phyloP scores from a whole-genome alignment of 2,329 filamentous ascomycete genomes.

The Fusarium fujikuroi region DNA sequence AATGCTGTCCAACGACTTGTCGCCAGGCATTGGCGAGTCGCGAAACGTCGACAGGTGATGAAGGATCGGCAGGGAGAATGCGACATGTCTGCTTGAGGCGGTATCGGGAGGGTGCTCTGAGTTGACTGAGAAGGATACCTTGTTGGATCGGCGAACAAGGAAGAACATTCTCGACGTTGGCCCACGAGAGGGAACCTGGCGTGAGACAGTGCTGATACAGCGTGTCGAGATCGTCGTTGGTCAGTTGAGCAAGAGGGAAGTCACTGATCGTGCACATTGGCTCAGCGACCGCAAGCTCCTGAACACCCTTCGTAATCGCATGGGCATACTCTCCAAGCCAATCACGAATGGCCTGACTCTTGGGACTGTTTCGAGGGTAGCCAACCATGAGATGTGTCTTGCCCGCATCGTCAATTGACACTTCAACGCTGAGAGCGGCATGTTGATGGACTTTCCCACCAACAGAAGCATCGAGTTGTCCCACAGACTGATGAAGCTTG shows the following conservation, averaged over 20 bases:
- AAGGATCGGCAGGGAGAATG: not conserved
- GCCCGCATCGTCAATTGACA: not conserved
- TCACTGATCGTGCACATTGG: not conserved
- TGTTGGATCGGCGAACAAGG: not conserved
- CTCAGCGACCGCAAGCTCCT: not conserved
- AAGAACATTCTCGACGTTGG: not conserved
- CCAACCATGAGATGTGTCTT: not conserved
- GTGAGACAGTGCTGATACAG: not conserved
- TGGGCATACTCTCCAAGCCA: not conserved
- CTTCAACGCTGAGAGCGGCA: not conserved
- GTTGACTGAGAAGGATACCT: not conserved
- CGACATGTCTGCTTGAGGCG: not conserved
- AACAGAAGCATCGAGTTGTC: not conserved
- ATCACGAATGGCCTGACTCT: not conserved
- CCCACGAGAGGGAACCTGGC: not conserved
- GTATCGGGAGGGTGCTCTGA: not conserved
- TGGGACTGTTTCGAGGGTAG: not conserved
- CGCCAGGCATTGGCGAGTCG: not conserved
- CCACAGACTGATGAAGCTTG: not conserved
- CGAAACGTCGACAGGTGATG: accelerated
- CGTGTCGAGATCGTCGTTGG: not conserved
- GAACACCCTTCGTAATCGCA: not conserved
- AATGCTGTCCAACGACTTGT: not conserved
- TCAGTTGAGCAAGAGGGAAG: not conserved
- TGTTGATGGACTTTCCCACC: not conserved